Evolutionary conservation across 495 filamentous ascomycete species (phyloP), one percentile per base, ranked within the genome.

Genomic region (Lophium mytilinum): DNA sequence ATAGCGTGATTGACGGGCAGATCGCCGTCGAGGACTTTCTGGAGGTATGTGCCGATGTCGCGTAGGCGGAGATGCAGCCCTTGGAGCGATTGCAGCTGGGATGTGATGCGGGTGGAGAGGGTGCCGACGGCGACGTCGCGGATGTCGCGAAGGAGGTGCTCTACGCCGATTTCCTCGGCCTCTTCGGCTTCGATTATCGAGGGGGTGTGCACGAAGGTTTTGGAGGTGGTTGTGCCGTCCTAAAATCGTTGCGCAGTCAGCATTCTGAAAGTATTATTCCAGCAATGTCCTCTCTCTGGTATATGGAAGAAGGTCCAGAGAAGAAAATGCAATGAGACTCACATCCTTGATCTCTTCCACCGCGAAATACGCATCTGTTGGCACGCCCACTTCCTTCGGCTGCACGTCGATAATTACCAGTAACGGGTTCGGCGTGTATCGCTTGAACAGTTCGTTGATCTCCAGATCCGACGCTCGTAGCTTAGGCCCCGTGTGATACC

Each of bases 341-440:
- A 98, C 93, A 80, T 98, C 93, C 78, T 96, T 96, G 77, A 98
- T 97, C 80, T 97, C 93, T 71, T 98, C 93, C 37, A 97, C 89
- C 14, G 94, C 93, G 78, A 98, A 98, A 75, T 98, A 98, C 18
- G 93, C 94, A 76, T 98, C 93, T 54, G 93, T 98, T 21, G 93
- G 93, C 39, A 98, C 94, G 56, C 94, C 94, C 41, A 95, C 86
- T 72, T 96, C 93, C 77, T 96, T 97, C 12, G 93, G 94, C 71
- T 97, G 91, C 57, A 97, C 94, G 70, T 98, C 94, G 61, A 98
- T 91, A 72, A 98, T 98, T 72, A 96, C 91, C 52, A 97, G 79
- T 67, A 98, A 75, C 19, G 93, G 93, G 68, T 97, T 94, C 5
- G 93, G 88, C 21, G 92, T 96, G 79, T 98, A 97, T 80, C 92